Evolutionary conservation across 2,329 filamentous ascomycete genomes (phyloP).

Genomic region (Botryotinia globosa): DNA sequence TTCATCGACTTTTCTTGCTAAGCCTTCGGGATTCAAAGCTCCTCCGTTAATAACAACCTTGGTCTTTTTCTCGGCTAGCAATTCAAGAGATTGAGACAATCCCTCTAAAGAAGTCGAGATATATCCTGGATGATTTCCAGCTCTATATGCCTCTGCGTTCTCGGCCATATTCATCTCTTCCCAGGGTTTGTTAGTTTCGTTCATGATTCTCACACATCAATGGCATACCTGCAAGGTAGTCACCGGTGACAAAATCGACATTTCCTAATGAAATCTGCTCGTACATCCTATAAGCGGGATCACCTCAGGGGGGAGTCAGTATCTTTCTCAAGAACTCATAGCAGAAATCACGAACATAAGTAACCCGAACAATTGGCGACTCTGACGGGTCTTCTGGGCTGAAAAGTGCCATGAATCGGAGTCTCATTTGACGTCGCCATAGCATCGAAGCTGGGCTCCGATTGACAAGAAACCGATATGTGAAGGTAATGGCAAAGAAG

Average conservation of each 20-base stretch:
- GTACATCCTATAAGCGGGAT: neutral
- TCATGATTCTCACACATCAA: neutral
- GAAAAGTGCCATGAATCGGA: neutral
- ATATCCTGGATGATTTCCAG: neutral
- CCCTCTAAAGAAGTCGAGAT: neutral
- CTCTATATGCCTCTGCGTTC: neutral
- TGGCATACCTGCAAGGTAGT: neutral
- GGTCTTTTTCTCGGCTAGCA: neutral
- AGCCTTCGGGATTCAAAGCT: neutral
- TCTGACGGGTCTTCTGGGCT: neutral
- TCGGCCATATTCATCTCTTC: neutral
- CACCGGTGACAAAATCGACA: neutral
- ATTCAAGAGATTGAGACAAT: neutral
- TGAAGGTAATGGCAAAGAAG: neutral
- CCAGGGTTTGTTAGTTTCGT: neutral
- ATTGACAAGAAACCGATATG: neutral
- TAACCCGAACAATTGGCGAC: neutral
- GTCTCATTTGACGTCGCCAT: neutral
- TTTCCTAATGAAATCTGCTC: neutral
- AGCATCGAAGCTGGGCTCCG: neutral
- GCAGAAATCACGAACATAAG: neutral
- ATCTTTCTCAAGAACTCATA: neutral
- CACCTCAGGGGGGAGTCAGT: neutral
- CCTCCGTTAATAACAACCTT: neutral
- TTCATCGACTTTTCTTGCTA: neutral